Base-by-base conservation (phyloP, 352 stramenopile genomes). In the Phytophthora crassamura region DNA sequence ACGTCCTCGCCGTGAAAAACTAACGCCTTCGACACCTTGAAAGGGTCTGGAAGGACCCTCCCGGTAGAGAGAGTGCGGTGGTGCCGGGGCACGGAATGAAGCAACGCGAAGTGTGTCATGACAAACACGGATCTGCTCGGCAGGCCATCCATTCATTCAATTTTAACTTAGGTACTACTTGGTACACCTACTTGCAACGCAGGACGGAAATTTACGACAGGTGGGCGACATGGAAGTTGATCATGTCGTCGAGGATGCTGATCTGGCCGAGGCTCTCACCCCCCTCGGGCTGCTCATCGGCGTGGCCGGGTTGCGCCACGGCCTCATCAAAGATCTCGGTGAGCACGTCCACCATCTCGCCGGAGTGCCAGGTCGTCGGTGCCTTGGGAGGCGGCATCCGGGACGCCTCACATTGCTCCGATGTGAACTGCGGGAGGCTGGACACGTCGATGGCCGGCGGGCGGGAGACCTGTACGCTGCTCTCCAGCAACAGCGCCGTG, bases 201-300 rank as follows among this genome's bases (percentile, higher is more conserved):
- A 41, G 11, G 10, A 52, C 11, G 25, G 30, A 30, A 10, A 22
- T 18, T 34, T 64, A 80, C 25, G 67, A 42, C 34, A 80, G 52
- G 51, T 79, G 68, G 9, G 72, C 51, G 49, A 83, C 75, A 22
- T 84, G 75, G 51, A 81, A 84, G 56, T 74, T 74, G 60, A 84
- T 73, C 50, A 84, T 78, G 45, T 84, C 75, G 61, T 84, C 75
- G 14, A 84, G 55, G 54, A 84, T 72, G 52, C 53, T 77, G 40
- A 75, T 49, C 20, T 65, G 65, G 41, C 15, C 33, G 18, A 57
- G 54, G 6, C 15, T 61, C 11, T 45, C 41, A 16, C 22, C 48
- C 28, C 51, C 28, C 35, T 70, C 36, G 20, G 39, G 41, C 28
- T 67, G 45, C 33, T 67, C 46, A 18, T 34, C 45, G 36, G 16